phyloP scores from a whole-genome alignment of 345 rosid genomes.

The Sonneratia caseolaris region DNA sequence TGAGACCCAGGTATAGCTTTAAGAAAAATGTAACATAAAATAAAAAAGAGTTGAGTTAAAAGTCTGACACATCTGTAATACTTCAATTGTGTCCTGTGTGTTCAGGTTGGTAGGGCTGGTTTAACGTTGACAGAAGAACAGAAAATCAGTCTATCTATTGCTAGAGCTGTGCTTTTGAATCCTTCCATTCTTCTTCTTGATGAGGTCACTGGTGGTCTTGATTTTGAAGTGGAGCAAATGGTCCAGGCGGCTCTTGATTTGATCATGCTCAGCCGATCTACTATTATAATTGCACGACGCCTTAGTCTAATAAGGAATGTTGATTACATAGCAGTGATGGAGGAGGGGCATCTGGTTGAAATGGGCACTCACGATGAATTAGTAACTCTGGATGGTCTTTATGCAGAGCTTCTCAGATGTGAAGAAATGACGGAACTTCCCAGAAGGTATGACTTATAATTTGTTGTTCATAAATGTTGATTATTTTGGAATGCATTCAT shows the following conservation, averaged over 20 bases:
- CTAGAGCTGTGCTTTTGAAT: slow-evolving; percentile 90
- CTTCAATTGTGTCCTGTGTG: neutral
- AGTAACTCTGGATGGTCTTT: slow-evolving; percentile 55
- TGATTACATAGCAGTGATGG: slow-evolving; percentile 97
- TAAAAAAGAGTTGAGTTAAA: no score
- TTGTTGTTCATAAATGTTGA: neutral
- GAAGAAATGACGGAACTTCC: slow-evolving; percentile 97
- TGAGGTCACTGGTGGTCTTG: slow-evolving; percentile 98
- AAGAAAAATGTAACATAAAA: no score
- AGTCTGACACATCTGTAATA: neutral
- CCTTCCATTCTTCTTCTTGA: slow-evolving; percentile 90
- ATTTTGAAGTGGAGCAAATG: slow-evolving; percentile 90
- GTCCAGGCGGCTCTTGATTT: slow-evolving; percentile 94
- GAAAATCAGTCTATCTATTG: slow-evolving; percentile 88
- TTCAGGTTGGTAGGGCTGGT: slow-evolving; percentile 91
- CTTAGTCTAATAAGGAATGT: slow-evolving; percentile 88
- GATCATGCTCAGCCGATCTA: slow-evolving; percentile 93
- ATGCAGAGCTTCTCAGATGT: slow-evolving; percentile 93
- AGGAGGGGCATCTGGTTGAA: slow-evolving; percentile 95
- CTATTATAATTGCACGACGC: slow-evolving; percentile 90
- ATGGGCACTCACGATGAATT: slow-evolving; percentile 97
- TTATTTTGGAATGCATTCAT: neutral
- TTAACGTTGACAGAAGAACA: slow-evolving; percentile 81
- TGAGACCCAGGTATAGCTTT: slow-evolving; percentile 58
- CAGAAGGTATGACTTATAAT: slow-evolving; percentile 48